A percentile compares a stretch with the other conserved stretches of the same genome.
These are phyloP conservation scores for Acorus gramineus DNA, from an alignment of 106 monocot genomes.

Conservation along the genomic window DNA sequence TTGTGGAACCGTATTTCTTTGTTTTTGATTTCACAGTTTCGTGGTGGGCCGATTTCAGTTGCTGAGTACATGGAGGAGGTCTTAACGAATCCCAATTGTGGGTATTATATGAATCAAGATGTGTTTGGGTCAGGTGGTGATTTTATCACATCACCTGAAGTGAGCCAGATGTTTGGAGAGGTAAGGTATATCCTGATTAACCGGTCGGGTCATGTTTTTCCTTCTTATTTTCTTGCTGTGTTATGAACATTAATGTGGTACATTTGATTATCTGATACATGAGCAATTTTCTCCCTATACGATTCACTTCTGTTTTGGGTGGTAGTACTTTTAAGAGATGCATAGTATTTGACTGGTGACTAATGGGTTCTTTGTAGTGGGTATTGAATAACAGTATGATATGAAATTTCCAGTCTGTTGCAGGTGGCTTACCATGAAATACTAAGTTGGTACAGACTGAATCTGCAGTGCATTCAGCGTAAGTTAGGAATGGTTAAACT, in stretches of 20 bases:
- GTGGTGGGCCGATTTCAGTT: conserved; percentile 89
- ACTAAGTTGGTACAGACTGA: no score
- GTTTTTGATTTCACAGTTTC: conserved; percentile 43
- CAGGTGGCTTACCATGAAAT: no score
- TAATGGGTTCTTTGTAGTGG: no score
- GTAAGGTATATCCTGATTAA: conserved; percentile 23
- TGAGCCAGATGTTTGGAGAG: conserved; percentile 99
- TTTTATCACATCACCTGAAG: conserved; percentile 94
- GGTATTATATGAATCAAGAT: conserved; percentile 83
- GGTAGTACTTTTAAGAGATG: no score
- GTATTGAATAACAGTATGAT: no score
- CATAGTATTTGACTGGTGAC: no score
- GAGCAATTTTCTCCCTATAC: no score
- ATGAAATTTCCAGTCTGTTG: no score
- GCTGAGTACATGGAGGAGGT: conserved; percentile 99
- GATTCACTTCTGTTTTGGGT: not conserved
- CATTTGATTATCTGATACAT: no score
- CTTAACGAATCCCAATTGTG: conserved; percentile 82
- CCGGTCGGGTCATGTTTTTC: not conserved
- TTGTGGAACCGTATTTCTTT: not conserved
- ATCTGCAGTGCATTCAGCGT: no score
- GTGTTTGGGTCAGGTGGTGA: conserved; percentile 88
- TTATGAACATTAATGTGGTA: no score
- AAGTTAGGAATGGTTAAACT: no score
- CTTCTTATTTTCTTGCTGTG: not conserved